These are phyloP conservation scores for Medicago lupulina DNA, from an alignment of 306 rosid genomes.

Conservation along the genomic window DNA sequence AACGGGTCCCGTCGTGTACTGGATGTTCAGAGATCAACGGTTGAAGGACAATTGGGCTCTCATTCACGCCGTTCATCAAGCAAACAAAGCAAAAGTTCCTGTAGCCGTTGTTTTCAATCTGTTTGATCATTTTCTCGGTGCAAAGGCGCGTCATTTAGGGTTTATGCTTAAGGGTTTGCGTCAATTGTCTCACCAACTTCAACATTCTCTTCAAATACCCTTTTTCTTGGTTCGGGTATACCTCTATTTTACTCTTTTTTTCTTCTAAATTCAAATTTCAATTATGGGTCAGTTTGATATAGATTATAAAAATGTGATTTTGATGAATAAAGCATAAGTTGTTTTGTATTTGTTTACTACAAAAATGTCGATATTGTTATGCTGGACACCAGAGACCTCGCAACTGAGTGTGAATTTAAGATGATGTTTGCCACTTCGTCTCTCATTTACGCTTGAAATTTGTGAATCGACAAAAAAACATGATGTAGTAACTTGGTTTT, in stretches of 20 bases:
- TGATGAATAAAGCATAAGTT: too few relatives aligned
- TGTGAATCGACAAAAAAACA: too few relatives aligned
- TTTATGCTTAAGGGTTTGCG: constrained; percentile 83
- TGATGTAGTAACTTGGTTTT: too few relatives aligned
- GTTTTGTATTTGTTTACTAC: too few relatives aligned
- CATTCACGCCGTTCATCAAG: constrained; percentile 80
- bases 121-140: constrained; percentile 79
- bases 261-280: not conserved
- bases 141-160: constrained; percentile 89
- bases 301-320: too few relatives aligned
- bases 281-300: too few relatives aligned
- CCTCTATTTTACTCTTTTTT: not conserved
- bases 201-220: constrained; percentile 63
- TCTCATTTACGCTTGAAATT: too few relatives aligned
- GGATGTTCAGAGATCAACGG: constrained; percentile 99
- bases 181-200: constrained; percentile 56
- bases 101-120: constrained; percentile 87
- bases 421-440: too few relatives aligned
- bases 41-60: constrained; percentile 88
- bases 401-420: too few relatives aligned
- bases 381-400: too few relatives aligned
- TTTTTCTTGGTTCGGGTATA: constrained; percentile 75
- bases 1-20: constrained; percentile 83
- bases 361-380: too few relatives aligned
- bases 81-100: constrained; percentile 70